Evolutionary conservation across 768 basidiomycete genomes (phyloP), one percentile per base, ranked within the genome.

Genomic region (Collybia sordida): DNA sequence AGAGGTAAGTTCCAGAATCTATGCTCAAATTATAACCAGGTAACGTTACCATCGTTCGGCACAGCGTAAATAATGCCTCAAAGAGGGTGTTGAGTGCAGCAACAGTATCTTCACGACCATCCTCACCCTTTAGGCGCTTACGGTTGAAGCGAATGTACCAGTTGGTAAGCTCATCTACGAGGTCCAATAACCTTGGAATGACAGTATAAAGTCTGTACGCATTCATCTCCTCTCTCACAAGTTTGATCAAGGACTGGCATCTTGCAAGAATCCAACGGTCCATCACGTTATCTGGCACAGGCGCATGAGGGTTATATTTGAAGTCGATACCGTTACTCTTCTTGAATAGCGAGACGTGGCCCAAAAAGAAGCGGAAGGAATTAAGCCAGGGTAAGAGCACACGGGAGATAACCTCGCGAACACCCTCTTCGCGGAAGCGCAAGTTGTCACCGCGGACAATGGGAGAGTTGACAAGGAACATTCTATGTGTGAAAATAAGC

Each of bases 131-230:
- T 52, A 99, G 74, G 14, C 97, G 82, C 57, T 87, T 88, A 38
- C 97, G 86, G 71, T 99, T 99, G 75, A 98, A 98, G 42, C 97
- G 93, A 64, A 99, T 98, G 71, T 99, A 99, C 94, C 95, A 98
- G 65, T 99, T 99, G 18, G 97, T 99, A 51, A 98, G 78, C 67
- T 98, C 97, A 57, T 96, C 93, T 24, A 99, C 81, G 50, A 99
- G 85, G 55, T 90, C 88, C 51, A 98, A 75, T 36, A 98, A 75
- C 27, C 93, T 84, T n/a, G 94, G 94, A 54, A 98, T 93, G 73
- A 99, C 90, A 55, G 93, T 98, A 72, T 98, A 98, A 12, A 99
- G 81, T 55, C 95, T 82, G 71, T 99, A 99, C 15, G 94, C 93
- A 11, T 89, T 88, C 97, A 98, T 99, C 73, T 99, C 96, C 63